Evolutionary conservation across 2,329 filamentous ascomycete species (phyloP).

Genomic region (Claviceps pazoutovae): DNA sequence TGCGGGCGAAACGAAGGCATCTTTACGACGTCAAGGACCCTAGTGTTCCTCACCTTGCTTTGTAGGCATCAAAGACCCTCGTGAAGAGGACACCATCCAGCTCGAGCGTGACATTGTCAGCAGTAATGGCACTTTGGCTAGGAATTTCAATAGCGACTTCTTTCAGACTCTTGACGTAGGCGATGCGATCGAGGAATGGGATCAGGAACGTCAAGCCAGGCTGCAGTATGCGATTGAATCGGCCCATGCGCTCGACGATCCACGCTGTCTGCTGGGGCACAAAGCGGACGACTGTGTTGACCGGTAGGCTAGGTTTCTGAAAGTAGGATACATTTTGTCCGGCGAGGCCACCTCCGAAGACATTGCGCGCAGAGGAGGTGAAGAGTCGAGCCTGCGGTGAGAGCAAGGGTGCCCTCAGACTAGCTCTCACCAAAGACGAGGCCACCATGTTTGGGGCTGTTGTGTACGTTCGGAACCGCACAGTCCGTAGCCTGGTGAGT

Average conservation of each 20-base stretch:
- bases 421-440: conserved; percentile 5
- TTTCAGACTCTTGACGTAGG: conserved; percentile 96
- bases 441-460: conserved; percentile 4
- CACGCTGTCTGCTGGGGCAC: conserved; percentile 99
- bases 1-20: not conserved
- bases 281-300: conserved; percentile 90
- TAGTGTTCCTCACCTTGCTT: conserved; percentile 56
- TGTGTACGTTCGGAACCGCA: conserved; percentile 7
- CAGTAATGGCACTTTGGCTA: conserved; percentile 93
- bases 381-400: conserved; percentile 14
- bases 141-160: conserved; percentile 94
- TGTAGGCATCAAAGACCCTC: conserved; percentile 93
- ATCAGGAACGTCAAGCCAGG: conserved; percentile 81
- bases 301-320: conserved; percentile 58
- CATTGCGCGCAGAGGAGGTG: conserved; percentile 17
- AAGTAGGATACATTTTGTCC: conserved; percentile 57
- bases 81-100: conserved; percentile 94
- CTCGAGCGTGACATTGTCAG: conserved; percentile 94
- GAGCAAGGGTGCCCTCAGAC: conserved; percentile 5
- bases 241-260: conserved; percentile 99
- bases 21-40: not conserved
- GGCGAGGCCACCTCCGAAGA: conserved; percentile 19
- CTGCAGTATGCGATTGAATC: conserved; percentile 84
- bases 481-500: conserved; percentile 1
- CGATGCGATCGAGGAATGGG: conserved; percentile 86